Evolutionary conservation across 106 monocot genomes (phyloP), one percentile per base, ranked within the genome.

Genomic region (Amphibolis antarctica): DNA sequence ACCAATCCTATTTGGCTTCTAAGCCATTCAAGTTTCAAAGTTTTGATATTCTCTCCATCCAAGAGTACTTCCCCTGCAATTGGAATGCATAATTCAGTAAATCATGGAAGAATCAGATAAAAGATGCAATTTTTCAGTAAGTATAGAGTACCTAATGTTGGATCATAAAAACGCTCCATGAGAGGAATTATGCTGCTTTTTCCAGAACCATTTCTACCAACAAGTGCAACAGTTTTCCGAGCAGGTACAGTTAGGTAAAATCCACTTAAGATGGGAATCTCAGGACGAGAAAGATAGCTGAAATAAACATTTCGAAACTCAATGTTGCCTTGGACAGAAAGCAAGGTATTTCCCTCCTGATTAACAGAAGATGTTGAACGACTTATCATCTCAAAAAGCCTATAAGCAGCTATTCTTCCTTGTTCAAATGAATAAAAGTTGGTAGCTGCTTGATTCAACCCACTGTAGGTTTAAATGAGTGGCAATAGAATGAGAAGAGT

Each of bases 141-240:
- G 28, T 31, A 19, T 31, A 66, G 20, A 4, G 19, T 82, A 96
- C 96, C 96, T 82, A 96, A 69, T 52, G 96, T 96, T 58, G 96
- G 96, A 80, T 96, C 96, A 75, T 96, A 96, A 68, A 96, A 96
- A 25, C 96, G 83, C 67, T 96, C 96, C 96, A 96, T 96, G 15
- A 96, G 90, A 76, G 96, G 96, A 75, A 96, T 96, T 66, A 96
- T 96, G 54, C 96, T 96, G 63, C 96, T 96, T 80, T 96, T 96
- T 61, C 96, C 96, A 27, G 96, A 96, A 67, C 96, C 96, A 75
- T 96, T 96, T 71, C 96, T 90, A 49, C 96, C 96, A 77, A 96
- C 90, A 76, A 96, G 89, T 43, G 96, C 96, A 55, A 96, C 90
- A 60, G 96, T 87, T 85, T 89, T 96, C 78, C 90, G 84, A 30